Conservation (phyloP, 306 rosid species). For the Trifolium repens region DNA sequence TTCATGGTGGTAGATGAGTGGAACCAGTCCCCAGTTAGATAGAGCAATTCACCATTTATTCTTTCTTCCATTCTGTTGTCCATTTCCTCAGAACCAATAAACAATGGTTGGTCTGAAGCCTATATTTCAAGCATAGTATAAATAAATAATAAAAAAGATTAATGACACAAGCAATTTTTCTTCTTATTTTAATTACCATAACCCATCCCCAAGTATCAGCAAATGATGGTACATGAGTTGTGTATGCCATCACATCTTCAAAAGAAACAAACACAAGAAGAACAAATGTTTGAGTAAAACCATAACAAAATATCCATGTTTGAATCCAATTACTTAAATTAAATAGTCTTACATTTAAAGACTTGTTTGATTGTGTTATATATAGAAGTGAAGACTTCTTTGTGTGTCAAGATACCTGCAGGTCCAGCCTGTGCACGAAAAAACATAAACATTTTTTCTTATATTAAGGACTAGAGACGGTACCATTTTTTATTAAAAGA, state of each 20-base stretch:
- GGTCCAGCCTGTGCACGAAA: conserved; percentile 81
- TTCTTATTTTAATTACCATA: conserved; percentile 61
- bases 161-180: neutral
- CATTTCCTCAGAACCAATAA: conserved; percentile 66
- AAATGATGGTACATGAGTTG: conserved; percentile 92
- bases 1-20: conserved; percentile 78
- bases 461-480: no score
- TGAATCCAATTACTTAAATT: neutral
- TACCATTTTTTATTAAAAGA: no score
- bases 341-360: conserved; percentile 68
- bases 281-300: neutral
- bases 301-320: neutral
- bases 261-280: neutral
- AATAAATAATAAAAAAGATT: neutral
- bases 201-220: conserved; percentile 99
- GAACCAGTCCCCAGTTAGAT: conserved; percentile 73
- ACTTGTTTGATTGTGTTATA: conserved; percentile 88
- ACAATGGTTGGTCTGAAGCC: conserved; percentile 90
- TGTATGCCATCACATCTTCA: conserved; percentile 83
- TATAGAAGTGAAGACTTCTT: conserved; percentile 91
- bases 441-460: neutral
- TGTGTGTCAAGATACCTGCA: conserved; percentile 91
- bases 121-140: conserved; percentile 33
- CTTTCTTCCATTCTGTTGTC: conserved; percentile 77
- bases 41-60: conserved; percentile 70